Evolutionary conservation across 2,329 filamentous ascomycete species (phyloP).

Genomic region (Trichophyton benhamiae): DNA sequence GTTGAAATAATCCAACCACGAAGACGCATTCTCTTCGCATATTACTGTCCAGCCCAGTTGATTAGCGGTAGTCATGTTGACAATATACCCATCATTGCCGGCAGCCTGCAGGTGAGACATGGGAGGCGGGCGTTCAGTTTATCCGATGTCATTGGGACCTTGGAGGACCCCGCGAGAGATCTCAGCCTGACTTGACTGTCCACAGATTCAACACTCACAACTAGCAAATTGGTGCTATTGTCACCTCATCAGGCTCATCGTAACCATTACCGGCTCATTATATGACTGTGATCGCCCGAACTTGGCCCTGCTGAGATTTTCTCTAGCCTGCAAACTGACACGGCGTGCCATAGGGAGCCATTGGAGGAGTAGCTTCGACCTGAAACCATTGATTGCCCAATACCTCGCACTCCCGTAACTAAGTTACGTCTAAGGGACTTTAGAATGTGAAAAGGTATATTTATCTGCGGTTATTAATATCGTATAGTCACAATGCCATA

Average conservation of each 20-base stretch:
- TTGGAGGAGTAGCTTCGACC: neutral
- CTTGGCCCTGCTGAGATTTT: neutral
- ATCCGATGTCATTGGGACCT: neutral
- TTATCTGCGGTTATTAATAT: neutral
- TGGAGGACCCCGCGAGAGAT: neutral
- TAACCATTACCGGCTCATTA: neutral
- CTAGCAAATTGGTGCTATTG: neutral
- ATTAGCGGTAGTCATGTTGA: no score
- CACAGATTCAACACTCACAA: neutral
- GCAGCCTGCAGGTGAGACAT: no score
- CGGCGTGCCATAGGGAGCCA: neutral
- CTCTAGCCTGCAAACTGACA: neutral
- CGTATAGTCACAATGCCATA: slow-evolving; percentile 7
- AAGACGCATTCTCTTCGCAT: no score
- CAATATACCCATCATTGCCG: no score
- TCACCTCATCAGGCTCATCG: neutral
- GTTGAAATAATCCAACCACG: no score
- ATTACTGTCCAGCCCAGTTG: no score
- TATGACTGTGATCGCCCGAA: neutral
- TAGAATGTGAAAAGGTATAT: neutral
- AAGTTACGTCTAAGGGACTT: neutral
- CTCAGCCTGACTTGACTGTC: neutral
- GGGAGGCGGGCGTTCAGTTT: neutral
- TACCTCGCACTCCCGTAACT: neutral
- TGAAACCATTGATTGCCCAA: neutral